These are phyloP conservation scores for Lanzia echinophila DNA, from an alignment of 2,329 filamentous ascomycete species.

Conservation along the genomic window DNA sequence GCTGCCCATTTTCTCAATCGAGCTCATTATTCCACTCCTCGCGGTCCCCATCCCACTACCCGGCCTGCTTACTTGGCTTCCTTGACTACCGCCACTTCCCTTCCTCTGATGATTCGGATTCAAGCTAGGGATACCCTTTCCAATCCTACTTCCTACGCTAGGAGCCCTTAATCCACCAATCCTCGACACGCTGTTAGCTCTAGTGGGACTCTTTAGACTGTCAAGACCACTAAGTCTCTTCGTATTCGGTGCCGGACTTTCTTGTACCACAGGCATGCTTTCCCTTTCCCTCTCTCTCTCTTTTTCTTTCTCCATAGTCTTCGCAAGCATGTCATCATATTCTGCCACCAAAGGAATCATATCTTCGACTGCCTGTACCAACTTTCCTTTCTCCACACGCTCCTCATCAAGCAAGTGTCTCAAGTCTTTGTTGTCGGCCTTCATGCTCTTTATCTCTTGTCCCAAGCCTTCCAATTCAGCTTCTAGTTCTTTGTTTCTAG, in stretches of 20 bases:
- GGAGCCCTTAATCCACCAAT: constrained; percentile 57
- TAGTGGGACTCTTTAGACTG: constrained; percentile 8
- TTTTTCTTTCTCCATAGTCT: constrained; percentile 16
- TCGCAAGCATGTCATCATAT: constrained; percentile 31
- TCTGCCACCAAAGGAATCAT: constrained; percentile 64
- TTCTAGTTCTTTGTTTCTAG: constrained; percentile 75
- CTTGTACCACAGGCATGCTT: constrained; percentile 19
- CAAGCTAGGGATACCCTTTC: not conserved
- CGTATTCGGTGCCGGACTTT: constrained; percentile 15
- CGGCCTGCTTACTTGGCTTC: constrained; percentile 19
- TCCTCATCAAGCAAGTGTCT: constrained; percentile 63
- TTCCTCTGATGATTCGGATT: constrained; percentile 18
- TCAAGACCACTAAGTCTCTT: constrained; percentile 3
- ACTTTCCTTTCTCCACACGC: constrained; percentile 75
- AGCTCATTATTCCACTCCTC: constrained; percentile 72
- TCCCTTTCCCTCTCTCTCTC: not conserved
- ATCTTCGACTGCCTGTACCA: constrained; percentile 76
- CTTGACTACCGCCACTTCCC: constrained; percentile 34
- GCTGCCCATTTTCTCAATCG: constrained; percentile 81
- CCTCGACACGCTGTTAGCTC: constrained; percentile 49
- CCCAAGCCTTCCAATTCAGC: constrained; percentile 64
- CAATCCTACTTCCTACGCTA: constrained; percentile 27
- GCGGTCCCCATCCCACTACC: constrained; percentile 31
- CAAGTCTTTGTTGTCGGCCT: constrained; percentile 61
- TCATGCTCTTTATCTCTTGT: constrained; percentile 63